Conservation (phyloP, 129 eudicot species). For the Tagetes erecta region DNA sequence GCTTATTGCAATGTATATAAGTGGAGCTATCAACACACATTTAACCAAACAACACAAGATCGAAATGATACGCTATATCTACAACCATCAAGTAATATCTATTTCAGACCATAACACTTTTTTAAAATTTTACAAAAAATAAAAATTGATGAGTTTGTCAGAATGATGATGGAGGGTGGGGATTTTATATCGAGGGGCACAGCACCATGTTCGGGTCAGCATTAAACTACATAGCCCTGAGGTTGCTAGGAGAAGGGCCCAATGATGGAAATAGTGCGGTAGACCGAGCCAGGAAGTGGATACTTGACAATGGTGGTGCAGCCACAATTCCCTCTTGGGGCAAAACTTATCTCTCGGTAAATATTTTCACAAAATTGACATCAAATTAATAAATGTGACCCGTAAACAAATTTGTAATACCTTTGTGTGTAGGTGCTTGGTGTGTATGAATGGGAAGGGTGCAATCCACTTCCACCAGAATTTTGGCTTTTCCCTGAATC, state of each 20-base stretch:
- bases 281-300: constrained; percentile 60
- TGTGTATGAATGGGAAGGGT: constrained; percentile 39
- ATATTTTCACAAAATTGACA: background rate
- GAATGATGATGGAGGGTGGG: constrained; percentile 94
- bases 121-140: background rate
- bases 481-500: constrained; percentile 34
- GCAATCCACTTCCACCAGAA: too few species aligned
- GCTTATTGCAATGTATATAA: constrained; percentile 68
- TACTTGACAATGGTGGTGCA: constrained; percentile 77
- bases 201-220: constrained; percentile 86
- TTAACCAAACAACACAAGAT: constrained; percentile 55
- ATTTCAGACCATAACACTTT: background rate
- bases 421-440: constrained; percentile 59
- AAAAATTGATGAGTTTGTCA: constrained; percentile 15
- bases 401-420: background rate
- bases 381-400: background rate
- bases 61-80: constrained; percentile 70
- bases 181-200: constrained; percentile 72
- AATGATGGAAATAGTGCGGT: constrained; percentile 62
- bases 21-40: constrained; percentile 60
- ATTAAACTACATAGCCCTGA: constrained; percentile 58
- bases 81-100: constrained; percentile 68
- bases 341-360: constrained; percentile 78
- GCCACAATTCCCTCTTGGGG: constrained; percentile 78
- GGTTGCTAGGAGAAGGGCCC: constrained; percentile 67